Evolutionary conservation across 129 eudicot species (phyloP).

Genomic region (Sambucus nigra): DNA sequence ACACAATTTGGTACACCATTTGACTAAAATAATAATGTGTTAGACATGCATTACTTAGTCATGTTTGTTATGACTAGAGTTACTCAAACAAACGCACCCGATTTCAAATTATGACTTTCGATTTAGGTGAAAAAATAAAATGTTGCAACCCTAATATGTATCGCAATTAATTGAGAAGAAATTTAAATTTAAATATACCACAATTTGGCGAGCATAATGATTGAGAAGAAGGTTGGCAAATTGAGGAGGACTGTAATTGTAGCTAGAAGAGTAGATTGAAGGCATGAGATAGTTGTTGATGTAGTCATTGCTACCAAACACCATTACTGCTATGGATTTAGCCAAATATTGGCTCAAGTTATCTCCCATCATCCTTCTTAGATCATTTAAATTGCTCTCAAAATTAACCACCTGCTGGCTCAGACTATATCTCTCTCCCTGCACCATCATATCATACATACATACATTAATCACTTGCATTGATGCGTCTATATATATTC

Average conservation of each 20-base stretch:
- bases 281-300: slow-evolving; percentile 91
- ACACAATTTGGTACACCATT: too few species aligned
- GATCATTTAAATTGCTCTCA: slow-evolving; percentile 56
- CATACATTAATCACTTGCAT: too few species aligned
- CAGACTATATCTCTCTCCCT: slow-evolving; percentile 67
- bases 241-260: slow-evolving; percentile 49
- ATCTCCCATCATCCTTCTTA: slow-evolving; percentile 42
- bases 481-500: too few species aligned
- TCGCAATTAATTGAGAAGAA: not conserved
- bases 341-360: slow-evolving; percentile 41
- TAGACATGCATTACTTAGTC: too few species aligned
- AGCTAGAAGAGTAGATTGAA: slow-evolving; percentile 41
- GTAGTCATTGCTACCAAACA: slow-evolving; percentile 91
- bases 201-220: slow-evolving; percentile 65
- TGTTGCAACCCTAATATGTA: too few species aligned
- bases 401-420: slow-evolving; percentile 81
- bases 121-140: too few species aligned
- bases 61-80: too few species aligned
- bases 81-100: too few species aligned
- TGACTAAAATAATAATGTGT: too few species aligned
- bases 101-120: too few species aligned
- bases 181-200: slow-evolving; percentile 19
- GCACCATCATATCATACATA: too few species aligned
- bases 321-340: slow-evolving; percentile 53
- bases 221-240: slow-evolving; percentile 74